A percentile compares a stretch with the other conserved stretches of the same genome.
Conservation (phyloP, 2,329 filamentous ascomycete species). For the Neoarthrinium moseri region DNA sequence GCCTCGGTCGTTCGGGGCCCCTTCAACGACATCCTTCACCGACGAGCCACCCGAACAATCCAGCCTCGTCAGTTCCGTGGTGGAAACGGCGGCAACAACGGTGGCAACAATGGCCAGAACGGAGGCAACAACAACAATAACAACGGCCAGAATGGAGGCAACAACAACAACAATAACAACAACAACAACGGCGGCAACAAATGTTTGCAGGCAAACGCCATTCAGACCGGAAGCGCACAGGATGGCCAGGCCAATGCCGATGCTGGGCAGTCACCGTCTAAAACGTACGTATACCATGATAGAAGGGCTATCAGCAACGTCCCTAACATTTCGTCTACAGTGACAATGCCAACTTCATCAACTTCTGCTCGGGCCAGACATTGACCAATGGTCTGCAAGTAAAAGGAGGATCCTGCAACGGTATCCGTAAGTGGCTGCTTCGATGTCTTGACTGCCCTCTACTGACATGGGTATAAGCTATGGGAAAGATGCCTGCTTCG, state of each 20-base stretch:
- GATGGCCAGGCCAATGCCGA: conserved; percentile 26
- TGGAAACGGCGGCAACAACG: conserved; percentile 15
- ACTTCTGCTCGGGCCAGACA: conserved; percentile 54
- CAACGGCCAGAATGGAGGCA: conserved; percentile 18
- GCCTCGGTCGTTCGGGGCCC: conserved; percentile 41
- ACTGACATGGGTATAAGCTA: conserved; percentile 35
- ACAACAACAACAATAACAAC: conserved; percentile 17
- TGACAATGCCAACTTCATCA: conserved; percentile 61
- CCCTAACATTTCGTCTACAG: conserved; percentile 34
- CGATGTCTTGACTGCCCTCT: background rate
- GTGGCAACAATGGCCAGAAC: conserved; percentile 18
- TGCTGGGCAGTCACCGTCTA: conserved; percentile 50
- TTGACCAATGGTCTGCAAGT: conserved; percentile 62
- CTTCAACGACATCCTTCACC: conserved; percentile 26
- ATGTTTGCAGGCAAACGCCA: conserved; percentile 39
- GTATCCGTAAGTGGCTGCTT: conserved; percentile 48
- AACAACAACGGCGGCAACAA: conserved; percentile 18
- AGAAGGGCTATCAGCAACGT: background rate
- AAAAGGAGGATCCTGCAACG: conserved; percentile 61
- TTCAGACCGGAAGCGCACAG: conserved; percentile 48
- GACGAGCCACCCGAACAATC: conserved; percentile 30
- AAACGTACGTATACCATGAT: conserved; percentile 38
- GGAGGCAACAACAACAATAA: conserved; percentile 19
- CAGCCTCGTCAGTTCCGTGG: conserved; percentile 38
- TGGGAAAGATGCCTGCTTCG: conserved; percentile 59